A percentile compares a stretch with the other conserved stretches of the same genome.
Conservation (phyloP, 1,284 basidiomycete genomes). For the Cryptococcus sp. region DNA sequence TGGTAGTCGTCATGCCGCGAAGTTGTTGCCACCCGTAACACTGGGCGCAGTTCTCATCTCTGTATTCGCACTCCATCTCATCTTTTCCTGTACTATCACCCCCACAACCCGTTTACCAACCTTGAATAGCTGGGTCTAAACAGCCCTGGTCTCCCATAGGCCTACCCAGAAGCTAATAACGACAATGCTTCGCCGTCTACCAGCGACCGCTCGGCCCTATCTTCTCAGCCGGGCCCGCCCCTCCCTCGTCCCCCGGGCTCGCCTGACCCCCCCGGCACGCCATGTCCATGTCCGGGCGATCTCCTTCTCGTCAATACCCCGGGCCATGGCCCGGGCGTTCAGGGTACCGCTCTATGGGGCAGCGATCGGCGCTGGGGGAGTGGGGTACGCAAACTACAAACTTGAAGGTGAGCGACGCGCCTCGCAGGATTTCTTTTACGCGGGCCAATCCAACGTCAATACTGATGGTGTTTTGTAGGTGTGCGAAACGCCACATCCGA, state of each 20-base stretch:
- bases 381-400: slow-evolving; percentile 90
- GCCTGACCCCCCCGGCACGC: slow-evolving; percentile 13
- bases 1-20: too few species aligned
- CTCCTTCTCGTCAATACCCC: slow-evolving; percentile 77
- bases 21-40: too few species aligned
- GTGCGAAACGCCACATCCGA: slow-evolving; percentile 46
- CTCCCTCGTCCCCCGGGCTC: slow-evolving; percentile 6
- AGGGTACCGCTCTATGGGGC: slow-evolving; percentile 78
- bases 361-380: slow-evolving; percentile 80
- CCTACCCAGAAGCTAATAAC: background rate
- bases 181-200: slow-evolving; percentile 22
- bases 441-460: too few species aligned
- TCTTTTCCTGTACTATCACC: too few species aligned
- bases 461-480: slow-evolving; percentile 19
- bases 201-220: slow-evolving; percentile 5
- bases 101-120: too few species aligned
- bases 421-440: background rate
- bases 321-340: slow-evolving; percentile 77
- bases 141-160: too few species aligned
- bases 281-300: slow-evolving; percentile 63
- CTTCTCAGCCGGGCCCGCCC: slow-evolving; percentile 9
- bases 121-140: too few species aligned
- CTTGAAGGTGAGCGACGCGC: slow-evolving; percentile 66
- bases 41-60: too few species aligned
- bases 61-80: too few species aligned